phyloP scores from a whole-genome alignment of 2,329 filamentous ascomycete species.

The Alternaria sp. region DNA sequence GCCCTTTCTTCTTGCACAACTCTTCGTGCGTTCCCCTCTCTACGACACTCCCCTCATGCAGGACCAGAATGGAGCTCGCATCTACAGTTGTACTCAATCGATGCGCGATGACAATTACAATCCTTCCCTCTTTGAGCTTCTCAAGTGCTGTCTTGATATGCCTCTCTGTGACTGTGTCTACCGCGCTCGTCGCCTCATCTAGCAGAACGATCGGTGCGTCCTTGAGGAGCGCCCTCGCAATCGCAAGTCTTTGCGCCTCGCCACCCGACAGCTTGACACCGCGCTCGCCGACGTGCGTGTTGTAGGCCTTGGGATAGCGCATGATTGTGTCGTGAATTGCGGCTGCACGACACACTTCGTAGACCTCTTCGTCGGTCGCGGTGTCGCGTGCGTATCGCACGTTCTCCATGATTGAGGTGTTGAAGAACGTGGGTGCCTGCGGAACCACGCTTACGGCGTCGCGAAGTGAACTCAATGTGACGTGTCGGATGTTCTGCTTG shows the following conservation, averaged over 20 bases:
- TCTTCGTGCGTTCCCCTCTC: slow-evolving; percentile 17
- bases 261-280: slow-evolving; percentile 62
- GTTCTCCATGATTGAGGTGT: slow-evolving; percentile 67
- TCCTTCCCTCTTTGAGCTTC: slow-evolving; percentile 63
- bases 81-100: slow-evolving; percentile 81
- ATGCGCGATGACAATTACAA: slow-evolving; percentile 72
- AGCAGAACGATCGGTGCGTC: slow-evolving; percentile 78
- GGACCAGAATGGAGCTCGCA: slow-evolving; percentile 60
- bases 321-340: slow-evolving; percentile 68
- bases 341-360: slow-evolving; percentile 64
- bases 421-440: slow-evolving; percentile 67
- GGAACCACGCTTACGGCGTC: slow-evolving; percentile 66
- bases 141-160: slow-evolving; percentile 67
- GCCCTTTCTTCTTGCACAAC: neutral
- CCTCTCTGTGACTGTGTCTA: slow-evolving; percentile 72
- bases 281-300: slow-evolving; percentile 34
- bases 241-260: slow-evolving; percentile 68
- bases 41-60: slow-evolving; percentile 9
- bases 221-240: slow-evolving; percentile 77
- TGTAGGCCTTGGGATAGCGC: slow-evolving; percentile 54
- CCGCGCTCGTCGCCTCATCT: slow-evolving; percentile 84
- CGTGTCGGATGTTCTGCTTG: slow-evolving; percentile 62
- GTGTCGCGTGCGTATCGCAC: slow-evolving; percentile 64
- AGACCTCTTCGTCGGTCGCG: slow-evolving; percentile 64
- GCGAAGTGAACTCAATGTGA: slow-evolving; percentile 63